phyloP scores from a whole-genome alignment of 2,329 filamentous ascomycete genomes.

The Orbilia blumenaviensis region DNA sequence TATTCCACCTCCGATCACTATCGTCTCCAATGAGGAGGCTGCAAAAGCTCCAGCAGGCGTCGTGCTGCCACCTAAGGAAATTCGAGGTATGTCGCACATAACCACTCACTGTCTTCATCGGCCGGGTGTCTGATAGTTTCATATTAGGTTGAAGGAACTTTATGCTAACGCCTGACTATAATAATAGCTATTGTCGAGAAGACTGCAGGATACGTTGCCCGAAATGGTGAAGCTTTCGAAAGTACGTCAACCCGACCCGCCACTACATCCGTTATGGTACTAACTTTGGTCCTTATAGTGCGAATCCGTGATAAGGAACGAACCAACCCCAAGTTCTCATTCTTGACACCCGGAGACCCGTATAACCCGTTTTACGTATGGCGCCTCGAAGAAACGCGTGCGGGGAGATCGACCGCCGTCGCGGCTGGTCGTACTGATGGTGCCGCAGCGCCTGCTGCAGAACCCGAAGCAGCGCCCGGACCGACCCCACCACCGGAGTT shows the following conservation, averaged over 20 bases:
- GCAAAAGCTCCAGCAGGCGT: conserved; percentile 82
- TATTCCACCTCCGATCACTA: conserved; percentile 31
- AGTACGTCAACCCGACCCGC: conserved; percentile 59
- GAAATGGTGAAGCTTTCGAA: conserved; percentile 74
- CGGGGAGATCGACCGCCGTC: conserved; percentile 80
- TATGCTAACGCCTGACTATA: conserved; percentile 38
- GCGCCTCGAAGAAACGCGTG: conserved; percentile 85
- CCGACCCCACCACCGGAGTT: conserved; percentile 87
- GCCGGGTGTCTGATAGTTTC: conserved; percentile 43
- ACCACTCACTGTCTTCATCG: conserved; percentile 14
- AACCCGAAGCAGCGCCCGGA: conserved; percentile 76
- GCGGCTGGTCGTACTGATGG: conserved; percentile 78
- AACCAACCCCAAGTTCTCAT: conserved; percentile 88
- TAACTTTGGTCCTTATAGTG: conserved; percentile 62
- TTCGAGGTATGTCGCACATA: conserved; percentile 68
- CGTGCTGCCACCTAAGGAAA: conserved; percentile 84
- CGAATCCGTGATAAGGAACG: conserved; percentile 85
- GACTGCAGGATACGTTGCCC: conserved; percentile 88
- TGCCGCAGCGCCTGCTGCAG: conserved; percentile 64
- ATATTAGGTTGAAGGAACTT: conserved; percentile 57
- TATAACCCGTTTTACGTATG: conserved; percentile 91
- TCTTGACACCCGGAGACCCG: conserved; percentile 79
- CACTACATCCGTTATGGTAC: conserved; percentile 25
- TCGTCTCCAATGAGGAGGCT: conserved; percentile 65
- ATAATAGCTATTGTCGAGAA: conserved; percentile 78